These are phyloP conservation scores for Lasiodiplodia sp. DNA, from an alignment of 2,329 filamentous ascomycete genomes.

Conservation along the genomic window DNA sequence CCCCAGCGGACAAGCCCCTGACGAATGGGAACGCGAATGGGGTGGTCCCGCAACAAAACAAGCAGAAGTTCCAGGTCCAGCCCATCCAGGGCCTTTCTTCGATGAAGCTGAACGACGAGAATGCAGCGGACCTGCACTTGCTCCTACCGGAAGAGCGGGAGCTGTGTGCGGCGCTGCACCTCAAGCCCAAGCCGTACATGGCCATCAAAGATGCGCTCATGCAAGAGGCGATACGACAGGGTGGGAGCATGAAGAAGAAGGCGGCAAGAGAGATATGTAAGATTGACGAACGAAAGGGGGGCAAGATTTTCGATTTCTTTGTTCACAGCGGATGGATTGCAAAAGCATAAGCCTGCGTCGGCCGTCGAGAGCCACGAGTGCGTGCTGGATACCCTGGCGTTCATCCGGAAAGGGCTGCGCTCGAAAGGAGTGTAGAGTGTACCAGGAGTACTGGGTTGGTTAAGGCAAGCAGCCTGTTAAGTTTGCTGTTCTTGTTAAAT, in stretches of 20 bases:
- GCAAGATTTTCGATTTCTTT: constrained; percentile 92
- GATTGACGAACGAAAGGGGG: constrained; percentile 84
- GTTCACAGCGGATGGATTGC: constrained; percentile 91
- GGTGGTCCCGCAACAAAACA: constrained; percentile 47
- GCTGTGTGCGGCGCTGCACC: constrained; percentile 80
- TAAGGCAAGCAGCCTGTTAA: constrained; percentile 11
- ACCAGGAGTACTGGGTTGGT: constrained; percentile 18
- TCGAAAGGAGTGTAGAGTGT: constrained; percentile 4
- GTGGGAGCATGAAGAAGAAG: constrained; percentile 92
- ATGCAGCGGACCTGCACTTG: constrained; percentile 82
- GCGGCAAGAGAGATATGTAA: constrained; percentile 84
- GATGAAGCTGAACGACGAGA: constrained; percentile 75
- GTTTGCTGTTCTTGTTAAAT: constrained; percentile 5
- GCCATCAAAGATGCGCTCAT: constrained; percentile 94
- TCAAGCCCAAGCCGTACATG: constrained; percentile 94
- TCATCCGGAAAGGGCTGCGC: constrained; percentile 9
- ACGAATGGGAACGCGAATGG: constrained; percentile 59
- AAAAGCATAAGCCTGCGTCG: constrained; percentile 65
- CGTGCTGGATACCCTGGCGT: constrained; percentile 31
- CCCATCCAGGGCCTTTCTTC: constrained; percentile 68
- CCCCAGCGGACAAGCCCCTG: constrained; percentile 45
- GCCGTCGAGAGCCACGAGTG: not conserved
- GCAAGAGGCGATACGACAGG: constrained; percentile 87
- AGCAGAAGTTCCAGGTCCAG: constrained; percentile 61
- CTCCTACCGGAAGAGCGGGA: constrained; percentile 84